Evolutionary conservation across 2,329 filamentous ascomycete genomes (phyloP).

Genomic region (Pyrenophora teres): DNA sequence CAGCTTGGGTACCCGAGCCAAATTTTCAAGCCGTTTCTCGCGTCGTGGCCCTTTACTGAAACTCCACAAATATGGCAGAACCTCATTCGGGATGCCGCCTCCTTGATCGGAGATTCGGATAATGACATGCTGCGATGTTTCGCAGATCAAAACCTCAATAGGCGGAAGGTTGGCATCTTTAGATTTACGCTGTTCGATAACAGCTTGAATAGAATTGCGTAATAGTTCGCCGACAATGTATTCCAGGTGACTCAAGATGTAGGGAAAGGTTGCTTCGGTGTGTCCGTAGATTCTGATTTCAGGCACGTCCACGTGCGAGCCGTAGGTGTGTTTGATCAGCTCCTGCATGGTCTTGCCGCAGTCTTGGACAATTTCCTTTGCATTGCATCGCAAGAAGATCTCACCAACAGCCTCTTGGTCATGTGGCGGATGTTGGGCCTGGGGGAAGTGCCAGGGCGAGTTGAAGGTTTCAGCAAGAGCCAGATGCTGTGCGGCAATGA

Average conservation of each 20-base stretch:
- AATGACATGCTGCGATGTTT: conserved; percentile 92
- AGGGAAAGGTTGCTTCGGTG: conserved; percentile 88
- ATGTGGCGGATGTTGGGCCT: conserved; percentile 63
- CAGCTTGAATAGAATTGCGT: conserved; percentile 91
- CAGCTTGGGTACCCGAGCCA: conserved; percentile 85
- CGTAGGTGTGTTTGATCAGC: conserved; percentile 76
- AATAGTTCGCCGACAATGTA: conserved; percentile 96
- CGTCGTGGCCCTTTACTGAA: conserved; percentile 91
- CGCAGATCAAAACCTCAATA: conserved; percentile 92
- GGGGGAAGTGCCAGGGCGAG: conserved; percentile 84
- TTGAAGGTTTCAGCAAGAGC: conserved; percentile 94
- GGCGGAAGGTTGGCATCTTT: conserved; percentile 66
- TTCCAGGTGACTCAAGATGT: conserved; percentile 93
- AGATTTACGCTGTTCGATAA: conserved; percentile 72
- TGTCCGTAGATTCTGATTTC: conserved; percentile 85
- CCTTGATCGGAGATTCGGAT: conserved; percentile 95
- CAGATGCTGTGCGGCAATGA: conserved; percentile 97
- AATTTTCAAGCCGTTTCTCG: conserved; percentile 77
- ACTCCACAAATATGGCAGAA: conserved; percentile 91
- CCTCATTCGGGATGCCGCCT: conserved; percentile 83
- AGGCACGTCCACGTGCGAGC: conserved; percentile 71
- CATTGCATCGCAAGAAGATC: conserved; percentile 91
- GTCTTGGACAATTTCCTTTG: conserved; percentile 82
- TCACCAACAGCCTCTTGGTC: conserved; percentile 89
- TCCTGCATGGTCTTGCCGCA: conserved; percentile 78